Percentiles rank a stretch among this genome's conserved stretches.
These are phyloP conservation scores for Fragaria nilgerrensis DNA, from an alignment of 306 rosid genomes.

Conservation along the genomic window DNA sequence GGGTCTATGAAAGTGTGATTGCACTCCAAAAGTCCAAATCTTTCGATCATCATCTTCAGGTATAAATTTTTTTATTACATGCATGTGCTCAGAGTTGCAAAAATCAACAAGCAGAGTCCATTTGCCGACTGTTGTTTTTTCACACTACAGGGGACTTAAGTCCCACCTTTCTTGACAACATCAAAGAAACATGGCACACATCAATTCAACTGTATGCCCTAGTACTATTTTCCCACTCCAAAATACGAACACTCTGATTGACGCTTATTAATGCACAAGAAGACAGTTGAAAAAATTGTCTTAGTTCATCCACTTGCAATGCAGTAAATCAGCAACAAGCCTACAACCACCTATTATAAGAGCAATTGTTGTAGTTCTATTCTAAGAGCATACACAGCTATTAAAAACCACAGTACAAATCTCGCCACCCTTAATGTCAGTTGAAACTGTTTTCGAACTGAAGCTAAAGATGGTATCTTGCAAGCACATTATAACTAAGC, in stretches of 20 bases:
- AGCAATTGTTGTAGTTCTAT: neutral
- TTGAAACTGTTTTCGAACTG: neutral
- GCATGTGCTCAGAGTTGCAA: neutral
- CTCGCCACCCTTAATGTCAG: neutral
- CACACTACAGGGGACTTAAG: neutral
- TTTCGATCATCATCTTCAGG: neutral
- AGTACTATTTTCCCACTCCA: neutral
- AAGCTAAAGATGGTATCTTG: neutral
- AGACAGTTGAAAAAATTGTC: neutral
- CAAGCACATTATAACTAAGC: neutral
- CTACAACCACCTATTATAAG: neutral
- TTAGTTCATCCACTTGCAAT: neutral
- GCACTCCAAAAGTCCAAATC: constrained; percentile 2
- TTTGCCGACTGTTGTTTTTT: neutral
- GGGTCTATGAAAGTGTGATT: neutral
- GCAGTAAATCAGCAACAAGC: neutral
- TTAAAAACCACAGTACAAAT: neutral
- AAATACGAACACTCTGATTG: neutral
- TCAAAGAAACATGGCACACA: neutral
- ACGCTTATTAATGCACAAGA: neutral
- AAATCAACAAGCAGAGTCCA: neutral
- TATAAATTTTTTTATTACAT: neutral
- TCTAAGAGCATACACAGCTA: neutral
- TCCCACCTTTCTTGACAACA: neutral
- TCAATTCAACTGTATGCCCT: neutral